These are phyloP conservation scores for Termitomyces bulborhizus DNA, from an alignment of 768 basidiomycete genomes.

Conservation along the genomic window DNA sequence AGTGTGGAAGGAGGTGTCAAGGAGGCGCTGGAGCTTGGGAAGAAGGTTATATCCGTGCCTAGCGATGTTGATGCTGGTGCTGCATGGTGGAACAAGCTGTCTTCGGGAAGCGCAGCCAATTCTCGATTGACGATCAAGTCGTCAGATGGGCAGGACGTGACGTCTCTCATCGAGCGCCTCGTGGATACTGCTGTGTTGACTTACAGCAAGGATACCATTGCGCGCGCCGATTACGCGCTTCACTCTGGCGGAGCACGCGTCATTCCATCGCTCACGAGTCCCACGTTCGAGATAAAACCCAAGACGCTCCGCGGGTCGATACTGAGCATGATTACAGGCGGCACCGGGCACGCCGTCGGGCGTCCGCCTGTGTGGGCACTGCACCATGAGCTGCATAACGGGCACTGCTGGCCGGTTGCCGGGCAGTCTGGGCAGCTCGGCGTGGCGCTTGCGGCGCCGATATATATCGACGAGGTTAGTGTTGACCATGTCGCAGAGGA, in stretches of 20 bases:
- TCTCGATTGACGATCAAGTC: constrained; percentile 60
- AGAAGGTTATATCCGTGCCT: constrained; percentile 32
- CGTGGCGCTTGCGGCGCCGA: constrained; percentile 69
- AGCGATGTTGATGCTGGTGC: constrained; percentile 28
- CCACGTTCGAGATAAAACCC: constrained; percentile 66
- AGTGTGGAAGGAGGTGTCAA: constrained; percentile 57
- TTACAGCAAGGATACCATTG: constrained; percentile 71
- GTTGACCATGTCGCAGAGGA: constrained; percentile 88
- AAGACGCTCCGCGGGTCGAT: constrained; percentile 40
- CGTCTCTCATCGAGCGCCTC: constrained; percentile 63
- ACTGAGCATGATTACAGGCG: constrained; percentile 56
- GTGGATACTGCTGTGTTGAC: constrained; percentile 71
- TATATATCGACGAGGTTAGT: constrained; percentile 68
- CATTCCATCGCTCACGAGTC: constrained; percentile 78
- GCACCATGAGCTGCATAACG: constrained; percentile 78
- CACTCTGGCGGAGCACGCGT: constrained; percentile 76
- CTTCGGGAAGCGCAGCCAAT: constrained; percentile 33
- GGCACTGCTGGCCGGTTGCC: constrained; percentile 91
- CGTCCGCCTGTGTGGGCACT: constrained; percentile 80
- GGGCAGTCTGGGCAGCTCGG: constrained; percentile 79
- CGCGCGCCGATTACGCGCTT: constrained; percentile 79
- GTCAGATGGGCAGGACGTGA: constrained; percentile 65
- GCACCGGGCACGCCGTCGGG: constrained; percentile 59
- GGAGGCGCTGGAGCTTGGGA: constrained; percentile 67
- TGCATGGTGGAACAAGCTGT: constrained; percentile 72